A percentile compares a stretch with the other conserved stretches of the same genome.
Conservation (phyloP, 2,329 filamentous ascomycete species). For the Sporothrix pseudoabietina region DNA sequence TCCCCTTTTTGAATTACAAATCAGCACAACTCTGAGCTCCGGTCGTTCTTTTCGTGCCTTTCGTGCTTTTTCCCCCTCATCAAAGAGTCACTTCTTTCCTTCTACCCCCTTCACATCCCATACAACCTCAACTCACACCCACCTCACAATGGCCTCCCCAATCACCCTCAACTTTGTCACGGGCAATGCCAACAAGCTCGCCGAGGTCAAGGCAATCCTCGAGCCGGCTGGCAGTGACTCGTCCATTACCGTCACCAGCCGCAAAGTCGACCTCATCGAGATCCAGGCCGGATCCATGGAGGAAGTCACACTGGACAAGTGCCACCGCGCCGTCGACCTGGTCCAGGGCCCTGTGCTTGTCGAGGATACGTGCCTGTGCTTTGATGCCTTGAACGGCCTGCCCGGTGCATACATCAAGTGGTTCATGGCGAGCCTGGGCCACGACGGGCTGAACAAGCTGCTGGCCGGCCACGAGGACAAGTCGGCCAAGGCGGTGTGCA, state of each 20-base stretch:
- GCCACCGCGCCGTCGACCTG: constrained; percentile 73
- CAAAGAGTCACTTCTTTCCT: background rate
- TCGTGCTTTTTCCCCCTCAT: background rate
- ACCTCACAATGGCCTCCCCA: constrained; percentile 45
- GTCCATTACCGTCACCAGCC: constrained; percentile 69
- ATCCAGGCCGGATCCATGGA: constrained; percentile 91
- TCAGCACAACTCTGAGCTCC: background rate
- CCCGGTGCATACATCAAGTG: constrained; percentile 98
- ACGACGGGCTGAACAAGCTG: constrained; percentile 84
- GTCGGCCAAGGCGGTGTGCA: constrained; percentile 89
- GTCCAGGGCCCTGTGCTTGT: constrained; percentile 85
- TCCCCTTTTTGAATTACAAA: background rate
- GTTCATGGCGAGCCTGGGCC: constrained; percentile 83
- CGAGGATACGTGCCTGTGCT: constrained; percentile 94
- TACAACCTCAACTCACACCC: background rate
- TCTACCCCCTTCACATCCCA: too few species aligned
- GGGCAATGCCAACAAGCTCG: constrained; percentile 90
- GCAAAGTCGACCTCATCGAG: constrained; percentile 79
- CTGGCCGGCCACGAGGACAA: constrained; percentile 89
- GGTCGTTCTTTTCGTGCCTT: background rate
- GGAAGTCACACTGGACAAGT: constrained; percentile 88
- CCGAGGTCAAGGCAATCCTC: constrained; percentile 86
- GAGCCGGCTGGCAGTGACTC: constrained; percentile 52
- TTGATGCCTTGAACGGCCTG: constrained; percentile 84
- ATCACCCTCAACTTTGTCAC: constrained; percentile 84